These are phyloP conservation scores for Pleurotus giganteus DNA, from an alignment of 768 basidiomycete genomes.

Conservation along the genomic window DNA sequence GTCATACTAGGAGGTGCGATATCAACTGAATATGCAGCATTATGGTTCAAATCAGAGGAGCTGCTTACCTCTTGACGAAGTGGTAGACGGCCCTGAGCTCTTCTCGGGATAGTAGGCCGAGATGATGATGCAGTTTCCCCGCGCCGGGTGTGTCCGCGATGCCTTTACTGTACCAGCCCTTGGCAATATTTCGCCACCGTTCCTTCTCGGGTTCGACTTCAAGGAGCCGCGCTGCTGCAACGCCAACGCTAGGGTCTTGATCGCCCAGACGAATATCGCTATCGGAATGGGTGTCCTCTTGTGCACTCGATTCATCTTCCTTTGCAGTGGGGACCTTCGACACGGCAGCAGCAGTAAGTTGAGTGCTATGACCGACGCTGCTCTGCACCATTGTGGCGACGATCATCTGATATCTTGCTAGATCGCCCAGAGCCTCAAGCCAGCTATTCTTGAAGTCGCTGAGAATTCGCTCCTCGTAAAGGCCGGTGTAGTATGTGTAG, in stretches of 20 bases:
- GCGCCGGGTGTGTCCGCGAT: conserved; percentile 89
- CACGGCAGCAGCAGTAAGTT: conserved; percentile 58
- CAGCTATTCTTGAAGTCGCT: conserved; percentile 74
- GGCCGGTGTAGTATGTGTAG: conserved; percentile 88
- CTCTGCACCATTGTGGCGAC: conserved; percentile 83
- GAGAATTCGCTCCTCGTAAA: conserved; percentile 80
- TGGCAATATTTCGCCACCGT: conserved; percentile 84
- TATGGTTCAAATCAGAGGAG: conserved; percentile 11
- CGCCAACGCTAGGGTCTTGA: conserved; percentile 68
- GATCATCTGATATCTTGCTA: conserved; percentile 92
- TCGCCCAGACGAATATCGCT: neutral
- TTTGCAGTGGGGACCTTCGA: conserved; percentile 38
- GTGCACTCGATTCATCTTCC: conserved; percentile 20
- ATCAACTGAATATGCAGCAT: neutral
- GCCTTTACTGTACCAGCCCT: conserved; percentile 91
- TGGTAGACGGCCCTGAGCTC: conserved; percentile 89
- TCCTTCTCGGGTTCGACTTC: conserved; percentile 92
- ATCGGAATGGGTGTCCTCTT: conserved; percentile 12
- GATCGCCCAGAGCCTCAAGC: conserved; percentile 96
- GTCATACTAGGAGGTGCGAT: conserved; percentile 63
- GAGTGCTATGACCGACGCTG: conserved; percentile 35
- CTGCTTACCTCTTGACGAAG: conserved; percentile 84
- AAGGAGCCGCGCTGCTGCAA: conserved; percentile 76
- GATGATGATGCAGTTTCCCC: conserved; percentile 91
- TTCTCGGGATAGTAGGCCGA: conserved; percentile 86